A percentile compares a stretch with the other conserved stretches of the same genome.
Conservation (phyloP, 495 filamentous ascomycete genomes). For the Hypoxylon crocopeplum region DNA sequence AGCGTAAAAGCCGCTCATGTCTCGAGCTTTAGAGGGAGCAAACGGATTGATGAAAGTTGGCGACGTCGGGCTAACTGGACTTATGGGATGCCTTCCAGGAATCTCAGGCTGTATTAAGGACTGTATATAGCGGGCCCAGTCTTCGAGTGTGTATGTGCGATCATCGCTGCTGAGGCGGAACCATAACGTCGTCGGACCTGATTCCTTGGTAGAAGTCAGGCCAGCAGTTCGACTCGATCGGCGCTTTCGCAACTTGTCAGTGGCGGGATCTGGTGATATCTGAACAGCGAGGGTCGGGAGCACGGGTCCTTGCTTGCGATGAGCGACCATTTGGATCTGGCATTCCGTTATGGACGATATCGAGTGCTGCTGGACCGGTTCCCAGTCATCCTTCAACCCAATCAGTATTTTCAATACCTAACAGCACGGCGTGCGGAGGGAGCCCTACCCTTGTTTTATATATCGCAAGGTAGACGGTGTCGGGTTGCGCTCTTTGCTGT, state of each 20-base stretch:
- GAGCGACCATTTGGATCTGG: constrained; percentile 58
- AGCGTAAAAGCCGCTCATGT: constrained; percentile 42
- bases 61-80: constrained; percentile 51
- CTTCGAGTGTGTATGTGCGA: constrained; percentile 46
- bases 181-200: constrained; percentile 48
- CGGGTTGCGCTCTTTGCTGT: constrained; percentile 33
- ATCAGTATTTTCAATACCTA: constrained; percentile 22
- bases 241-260: constrained; percentile 61
- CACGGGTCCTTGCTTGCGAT: constrained; percentile 59
- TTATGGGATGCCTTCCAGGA: constrained; percentile 44
- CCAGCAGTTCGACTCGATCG: constrained; percentile 63
- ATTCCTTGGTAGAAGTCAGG: constrained; percentile 51
- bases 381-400: constrained; percentile 53
- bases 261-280: constrained; percentile 56
- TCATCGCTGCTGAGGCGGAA: constrained; percentile 51
- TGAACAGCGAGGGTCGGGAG: constrained; percentile 59
- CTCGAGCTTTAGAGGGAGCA: constrained; percentile 41
- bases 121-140: constrained; percentile 56
- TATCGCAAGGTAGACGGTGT: constrained; percentile 57
- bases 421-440: background rate
- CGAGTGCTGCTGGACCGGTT: constrained; percentile 57
- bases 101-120: constrained; percentile 47
- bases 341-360: constrained; percentile 58
- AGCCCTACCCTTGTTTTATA: constrained; percentile 60
- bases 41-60: constrained; percentile 56